These are phyloP conservation scores for Imleria badia DNA, from an alignment of 768 basidiomycete species.

Conservation along the genomic window DNA sequence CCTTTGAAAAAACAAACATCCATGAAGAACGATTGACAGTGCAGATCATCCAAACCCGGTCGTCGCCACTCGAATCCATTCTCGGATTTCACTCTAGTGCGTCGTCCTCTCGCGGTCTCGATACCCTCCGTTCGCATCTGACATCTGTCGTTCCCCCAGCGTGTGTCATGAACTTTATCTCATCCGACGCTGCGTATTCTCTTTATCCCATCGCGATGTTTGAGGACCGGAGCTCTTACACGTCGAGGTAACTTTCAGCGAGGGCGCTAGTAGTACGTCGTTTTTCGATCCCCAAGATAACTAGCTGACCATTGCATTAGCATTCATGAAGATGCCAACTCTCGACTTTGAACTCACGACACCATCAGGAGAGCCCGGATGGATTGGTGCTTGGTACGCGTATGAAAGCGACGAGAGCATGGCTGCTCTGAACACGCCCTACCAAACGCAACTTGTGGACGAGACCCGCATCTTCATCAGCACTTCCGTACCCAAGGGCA, in stretches of 20 bases:
- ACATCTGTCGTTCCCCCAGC: not conserved
- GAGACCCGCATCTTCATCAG: constrained; percentile 69
- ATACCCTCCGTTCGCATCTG: constrained; percentile 12
- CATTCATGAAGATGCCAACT: constrained; percentile 62
- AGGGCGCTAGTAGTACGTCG: constrained; percentile 65
- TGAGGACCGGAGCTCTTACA: constrained; percentile 34
- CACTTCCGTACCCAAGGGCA: constrained; percentile 51
- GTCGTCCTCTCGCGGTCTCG: constrained; percentile 13
- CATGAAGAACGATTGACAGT: constrained; percentile 26
- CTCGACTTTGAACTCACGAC: constrained; percentile 69
- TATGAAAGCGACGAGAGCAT: constrained; percentile 61
- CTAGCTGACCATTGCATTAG: too few species aligned
- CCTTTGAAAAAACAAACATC: constrained; percentile 20
- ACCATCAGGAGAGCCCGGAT: constrained; percentile 59
- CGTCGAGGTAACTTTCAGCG: constrained; percentile 61
- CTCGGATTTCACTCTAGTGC: constrained; percentile 49
- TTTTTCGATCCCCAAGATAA: not conserved
- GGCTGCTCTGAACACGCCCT: constrained; percentile 40
- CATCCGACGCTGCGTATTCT: constrained; percentile 39
- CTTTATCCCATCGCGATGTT: constrained; percentile 45
- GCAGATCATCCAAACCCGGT: constrained; percentile 38
- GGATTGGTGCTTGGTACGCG: constrained; percentile 61
- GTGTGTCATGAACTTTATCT: constrained; percentile 38
- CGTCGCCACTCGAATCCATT: constrained; percentile 34
- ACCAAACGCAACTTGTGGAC: constrained; percentile 49